phyloP scores from a whole-genome alignment of 768 basidiomycete species.

The Termitomyces sp. region DNA sequence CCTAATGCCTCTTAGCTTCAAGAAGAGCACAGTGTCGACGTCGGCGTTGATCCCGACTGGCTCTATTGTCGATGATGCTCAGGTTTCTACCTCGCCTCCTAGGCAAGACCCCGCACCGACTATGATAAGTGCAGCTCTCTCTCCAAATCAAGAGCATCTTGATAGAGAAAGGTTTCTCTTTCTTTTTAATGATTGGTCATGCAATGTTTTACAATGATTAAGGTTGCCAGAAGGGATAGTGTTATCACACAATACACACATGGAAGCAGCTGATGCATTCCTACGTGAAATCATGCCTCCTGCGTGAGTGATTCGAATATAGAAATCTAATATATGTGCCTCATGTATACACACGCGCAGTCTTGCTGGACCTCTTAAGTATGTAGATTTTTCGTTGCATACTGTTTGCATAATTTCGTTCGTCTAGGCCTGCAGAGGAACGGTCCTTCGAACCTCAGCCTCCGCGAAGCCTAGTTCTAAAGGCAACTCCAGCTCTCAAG shows the following conservation, averaged over 20 bases:
- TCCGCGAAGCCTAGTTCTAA: conserved; percentile 16
- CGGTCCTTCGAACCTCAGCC: conserved; percentile 17
- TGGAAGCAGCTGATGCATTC: conserved; percentile 9
- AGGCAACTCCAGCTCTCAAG: conserved; percentile 17
- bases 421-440: conserved; percentile 20
- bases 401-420: background rate
- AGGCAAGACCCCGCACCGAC: background rate
- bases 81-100: background rate
- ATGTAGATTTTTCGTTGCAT: background rate
- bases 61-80: background rate
- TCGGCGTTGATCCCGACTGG: conserved; percentile 1
- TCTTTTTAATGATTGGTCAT: background rate
- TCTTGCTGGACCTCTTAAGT: conserved; percentile 32
- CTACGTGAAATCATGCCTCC: conserved; percentile 17
- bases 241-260: background rate
- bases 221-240: background rate
- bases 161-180: background rate
- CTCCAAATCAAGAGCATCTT: background rate
- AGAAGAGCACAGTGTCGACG: conserved; percentile 28
- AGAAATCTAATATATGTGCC: background rate
- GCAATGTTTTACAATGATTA: background rate
- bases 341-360: conserved; percentile 15
- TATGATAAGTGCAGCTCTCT: background rate
- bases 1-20: conserved; percentile 36
- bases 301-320: conserved; percentile 8